Base-by-base conservation (phyloP, 2,329 filamentous ascomycete species). In the Colletotrichum cuscutae region DNA sequence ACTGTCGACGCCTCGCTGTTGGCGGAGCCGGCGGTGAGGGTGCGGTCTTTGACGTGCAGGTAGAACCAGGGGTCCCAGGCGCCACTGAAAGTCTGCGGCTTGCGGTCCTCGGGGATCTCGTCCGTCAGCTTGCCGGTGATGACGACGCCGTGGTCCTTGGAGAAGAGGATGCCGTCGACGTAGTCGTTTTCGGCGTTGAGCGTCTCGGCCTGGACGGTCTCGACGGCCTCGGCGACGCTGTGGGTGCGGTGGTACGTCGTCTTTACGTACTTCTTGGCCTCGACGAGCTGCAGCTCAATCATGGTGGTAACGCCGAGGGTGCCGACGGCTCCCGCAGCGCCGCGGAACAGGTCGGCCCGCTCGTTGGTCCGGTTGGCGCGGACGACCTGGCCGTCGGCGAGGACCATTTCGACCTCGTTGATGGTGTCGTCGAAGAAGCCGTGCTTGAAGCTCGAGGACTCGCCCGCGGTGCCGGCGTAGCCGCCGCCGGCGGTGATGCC, bases 51-150 rank as follows among this genome's bases (percentile, higher is more conserved):
- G 22, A 89, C 93, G 78, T 95, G 93, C 72, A 95, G 85, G 79
- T 94, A 95, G 81, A 91, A 94, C 93, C 93, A 95, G 1, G 92
- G 91, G 78, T 95, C 93, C 76, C 85, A 84, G 5, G 91, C 85
- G 35, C 87, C 83, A 77, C 84, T 88, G 59, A 90, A 89, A 7
- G 87, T 91, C 86, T 90, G 91, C 83, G 73, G 81, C 72, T 61
- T 76, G 19, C 76, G 79, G 2, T 77, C 75, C 3, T 86, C 85
- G 4, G 86, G 86, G 28, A 84, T 81, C 6, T 87, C 84, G 76
- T 94, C 85, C 1, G 88, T 90, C 77, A 94, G 82, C 70, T 84
- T 84, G 2, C 93, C 93, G 6, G 89, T 89, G 80, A 94, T 87
- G 74, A 95, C 82, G n/a, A 92, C 90, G 30, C 92, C 92, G 75